Percentiles rank a stretch among this genome's conserved stretches.
Conservation (phyloP, 1,284 basidiomycete species). For the Rhodotorula sp. region DNA sequence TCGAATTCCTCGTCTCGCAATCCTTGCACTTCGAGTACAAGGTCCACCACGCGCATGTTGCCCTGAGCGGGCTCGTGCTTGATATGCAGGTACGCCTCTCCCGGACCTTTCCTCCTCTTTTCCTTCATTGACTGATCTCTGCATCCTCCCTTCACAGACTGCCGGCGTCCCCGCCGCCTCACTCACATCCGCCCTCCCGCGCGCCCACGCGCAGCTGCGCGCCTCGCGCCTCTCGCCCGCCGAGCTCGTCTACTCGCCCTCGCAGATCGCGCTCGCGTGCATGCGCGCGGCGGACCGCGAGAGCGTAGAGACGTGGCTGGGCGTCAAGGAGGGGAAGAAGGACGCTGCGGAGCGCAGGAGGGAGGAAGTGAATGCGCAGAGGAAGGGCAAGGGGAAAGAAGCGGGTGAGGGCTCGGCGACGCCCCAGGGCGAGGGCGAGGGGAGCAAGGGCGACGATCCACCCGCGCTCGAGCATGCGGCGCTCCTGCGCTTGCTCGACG, state of each 20-base stretch:
- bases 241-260: conserved; percentile 87
- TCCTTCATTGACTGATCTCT: neutral
- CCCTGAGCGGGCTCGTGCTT: conserved; percentile 84
- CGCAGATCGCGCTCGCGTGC: conserved; percentile 89
- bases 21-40: conserved; percentile 90
- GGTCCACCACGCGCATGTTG: conserved; percentile 84
- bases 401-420: neutral
- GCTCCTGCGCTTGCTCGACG: conserved; percentile 56
- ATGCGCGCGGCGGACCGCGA: conserved; percentile 66
- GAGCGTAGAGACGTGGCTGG: conserved; percentile 65
- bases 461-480: conserved; percentile 41
- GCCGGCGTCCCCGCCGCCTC: conserved; percentile 1
- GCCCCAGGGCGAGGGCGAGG: neutral
- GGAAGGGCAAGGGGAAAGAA: neutral
- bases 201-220: conserved; percentile 57
- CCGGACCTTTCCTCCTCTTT: conserved; percentile 6
- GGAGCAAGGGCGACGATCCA: neutral
- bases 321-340: conserved; percentile 28
- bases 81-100: conserved; percentile 73
- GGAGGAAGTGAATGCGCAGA: too few species aligned
- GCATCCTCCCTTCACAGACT: neutral
- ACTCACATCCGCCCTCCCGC: conserved; percentile 6
- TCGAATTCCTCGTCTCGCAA: conserved; percentile 94
- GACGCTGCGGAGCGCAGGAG: too few species aligned
- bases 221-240: conserved; percentile 81